phyloP scores from a whole-genome alignment of 2,329 filamentous ascomycete genomes.

The Fusarium sp. region DNA sequence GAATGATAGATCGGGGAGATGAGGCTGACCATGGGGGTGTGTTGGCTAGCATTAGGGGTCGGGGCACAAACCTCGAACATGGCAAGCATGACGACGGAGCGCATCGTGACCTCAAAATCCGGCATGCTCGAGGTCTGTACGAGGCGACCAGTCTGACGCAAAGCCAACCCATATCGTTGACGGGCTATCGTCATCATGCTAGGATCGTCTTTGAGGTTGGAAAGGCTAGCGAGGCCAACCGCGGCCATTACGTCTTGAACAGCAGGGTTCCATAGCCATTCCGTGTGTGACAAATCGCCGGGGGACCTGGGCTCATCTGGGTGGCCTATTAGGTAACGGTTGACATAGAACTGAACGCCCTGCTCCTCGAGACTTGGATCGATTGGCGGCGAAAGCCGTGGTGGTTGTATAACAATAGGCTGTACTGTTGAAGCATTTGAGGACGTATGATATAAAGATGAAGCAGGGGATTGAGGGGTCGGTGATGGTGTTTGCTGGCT shows the following conservation, averaged over 20 bases:
- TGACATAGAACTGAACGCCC: conserved; percentile 63
- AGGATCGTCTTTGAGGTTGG: conserved; percentile 62
- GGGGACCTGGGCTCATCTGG: conserved; percentile 60
- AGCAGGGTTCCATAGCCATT: conserved; percentile 54
- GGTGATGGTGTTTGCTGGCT: conserved; percentile 31
- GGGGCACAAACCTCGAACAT: conserved; percentile 67
- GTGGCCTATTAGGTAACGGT: conserved; percentile 63
- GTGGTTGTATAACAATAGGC: conserved; percentile 5
- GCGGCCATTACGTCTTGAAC: conserved; percentile 65
- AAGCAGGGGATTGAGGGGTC: conserved; percentile 34
- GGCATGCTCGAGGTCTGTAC: conserved; percentile 51
- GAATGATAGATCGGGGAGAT: conserved; percentile 11
- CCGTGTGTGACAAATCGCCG: conserved; percentile 52
- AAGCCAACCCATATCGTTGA: conserved; percentile 65
- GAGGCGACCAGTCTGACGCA: conserved; percentile 60
- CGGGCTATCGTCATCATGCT: conserved; percentile 60
- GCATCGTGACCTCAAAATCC: conserved; percentile 59
- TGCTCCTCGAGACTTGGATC: conserved; percentile 59
- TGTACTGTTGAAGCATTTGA: conserved; percentile 1
- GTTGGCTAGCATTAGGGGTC: conserved; percentile 6
- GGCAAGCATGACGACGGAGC: conserved; percentile 67
- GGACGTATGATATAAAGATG: conserved; percentile 17
- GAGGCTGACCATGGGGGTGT: conserved; percentile 23
- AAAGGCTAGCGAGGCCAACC: conserved; percentile 68
- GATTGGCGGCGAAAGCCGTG: conserved; percentile 49